Conservation (phyloP, 192 early-diverging fungal genomes). For the Linnemannia elongata region DNA sequence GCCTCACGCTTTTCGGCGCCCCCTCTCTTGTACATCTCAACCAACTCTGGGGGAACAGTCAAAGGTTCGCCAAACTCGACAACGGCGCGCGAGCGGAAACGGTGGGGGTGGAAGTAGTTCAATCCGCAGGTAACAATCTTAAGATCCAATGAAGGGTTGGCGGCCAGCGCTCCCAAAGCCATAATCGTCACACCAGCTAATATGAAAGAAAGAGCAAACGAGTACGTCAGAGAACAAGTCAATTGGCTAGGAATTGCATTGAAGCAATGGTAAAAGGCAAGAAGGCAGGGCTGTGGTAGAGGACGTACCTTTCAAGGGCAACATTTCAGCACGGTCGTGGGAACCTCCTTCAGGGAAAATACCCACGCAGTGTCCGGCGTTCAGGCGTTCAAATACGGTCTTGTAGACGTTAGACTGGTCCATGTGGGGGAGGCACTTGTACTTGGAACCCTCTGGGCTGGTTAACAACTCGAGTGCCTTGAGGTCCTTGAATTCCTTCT, state of each 20-base stretch:
- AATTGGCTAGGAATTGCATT: background rate
- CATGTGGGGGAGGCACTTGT: constrained; percentile 81
- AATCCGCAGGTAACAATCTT: constrained; percentile 92
- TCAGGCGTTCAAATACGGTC: constrained; percentile 80
- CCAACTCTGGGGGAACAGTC: constrained; percentile 77
- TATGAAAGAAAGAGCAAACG: no score
- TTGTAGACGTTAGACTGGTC: constrained; percentile 90
- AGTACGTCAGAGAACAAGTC: background rate
- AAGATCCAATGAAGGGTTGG: constrained; percentile 85
- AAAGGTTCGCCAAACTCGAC: constrained; percentile 96
- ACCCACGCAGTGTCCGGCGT: constrained; percentile 80
- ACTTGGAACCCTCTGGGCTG: constrained; percentile 64
- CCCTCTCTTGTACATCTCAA: constrained; percentile 84
- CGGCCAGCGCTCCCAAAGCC: constrained; percentile 89
- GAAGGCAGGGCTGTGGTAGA: background rate
- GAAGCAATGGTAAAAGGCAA: background rate
- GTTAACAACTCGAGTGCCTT: constrained; percentile 73
- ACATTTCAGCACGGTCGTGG: constrained; percentile 95
- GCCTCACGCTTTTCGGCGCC: constrained; percentile 87
- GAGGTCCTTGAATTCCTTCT: constrained; percentile 78
- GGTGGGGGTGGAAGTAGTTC: constrained; percentile 94
- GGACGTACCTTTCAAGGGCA: constrained; percentile 87
- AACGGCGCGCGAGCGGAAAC: constrained; percentile 95
- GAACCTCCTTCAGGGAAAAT: constrained; percentile 98
- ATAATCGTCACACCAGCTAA: constrained; percentile 81